Evolutionary conservation across 495 filamentous ascomycete genomes (phyloP).

Genomic region (Aspergillus homomorphus): DNA sequence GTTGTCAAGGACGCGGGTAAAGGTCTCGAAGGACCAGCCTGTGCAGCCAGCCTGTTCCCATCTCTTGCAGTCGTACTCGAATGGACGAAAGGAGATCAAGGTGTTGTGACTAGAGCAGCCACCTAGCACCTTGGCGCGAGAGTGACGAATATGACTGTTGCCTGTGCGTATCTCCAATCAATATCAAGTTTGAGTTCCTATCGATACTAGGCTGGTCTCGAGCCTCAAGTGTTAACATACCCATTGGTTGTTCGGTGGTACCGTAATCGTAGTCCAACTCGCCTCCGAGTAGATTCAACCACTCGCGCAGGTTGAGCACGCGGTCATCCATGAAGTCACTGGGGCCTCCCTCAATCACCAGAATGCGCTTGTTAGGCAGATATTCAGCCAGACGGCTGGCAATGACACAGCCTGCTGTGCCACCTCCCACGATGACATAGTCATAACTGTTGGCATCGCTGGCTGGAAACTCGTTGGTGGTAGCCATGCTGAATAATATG

Average conservation of each 20-base stretch:
- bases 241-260: slow-evolving; percentile 79
- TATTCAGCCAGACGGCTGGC: slow-evolving; percentile 67
- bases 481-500: slow-evolving; percentile 44
- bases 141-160: slow-evolving; percentile 80
- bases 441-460: slow-evolving; percentile 68
- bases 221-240: slow-evolving; percentile 35
- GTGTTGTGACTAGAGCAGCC: slow-evolving; percentile 88
- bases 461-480: slow-evolving; percentile 58
- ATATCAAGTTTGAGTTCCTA: background rate
- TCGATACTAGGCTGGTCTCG: background rate
- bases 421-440: slow-evolving; percentile 83
- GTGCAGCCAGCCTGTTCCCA: slow-evolving; percentile 71
- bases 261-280: slow-evolving; percentile 84
- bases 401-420: slow-evolving; percentile 85
- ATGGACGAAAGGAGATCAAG: slow-evolving; percentile 79
- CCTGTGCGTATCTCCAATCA: slow-evolving; percentile 40
- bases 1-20: slow-evolving; percentile 71
- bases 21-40: slow-evolving; percentile 75
- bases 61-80: slow-evolving; percentile 70
- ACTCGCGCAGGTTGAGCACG: slow-evolving; percentile 72
- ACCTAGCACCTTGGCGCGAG: slow-evolving; percentile 79
- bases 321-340: slow-evolving; percentile 65
- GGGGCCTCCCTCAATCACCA: slow-evolving; percentile 64
- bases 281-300: slow-evolving; percentile 72
- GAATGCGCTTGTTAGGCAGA: slow-evolving; percentile 60